Evolutionary conservation across 129 eudicot species (phyloP), one percentile per base, ranked within the genome.

Genomic region (Chrysanthemum lavandulifolium): DNA sequence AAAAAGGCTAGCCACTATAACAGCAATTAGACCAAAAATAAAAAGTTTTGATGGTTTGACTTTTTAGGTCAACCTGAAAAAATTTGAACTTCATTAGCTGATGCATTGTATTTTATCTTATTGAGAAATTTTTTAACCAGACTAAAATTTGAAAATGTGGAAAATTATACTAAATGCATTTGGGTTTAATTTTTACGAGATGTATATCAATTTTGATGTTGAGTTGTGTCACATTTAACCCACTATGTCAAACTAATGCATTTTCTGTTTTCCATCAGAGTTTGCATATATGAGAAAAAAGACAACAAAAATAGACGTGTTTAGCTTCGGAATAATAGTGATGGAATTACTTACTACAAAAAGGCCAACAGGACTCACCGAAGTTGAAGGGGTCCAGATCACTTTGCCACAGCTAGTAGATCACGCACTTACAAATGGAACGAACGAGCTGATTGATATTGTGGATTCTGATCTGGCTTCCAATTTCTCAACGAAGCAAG

Each of bases 301-400:
- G 29, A 90, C 96, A n/a, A 86, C 96, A n/a, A 94, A 94, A 71
- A 97, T 94, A 3, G 97, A 94, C 6, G 89, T 90, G 19, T 94
- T 81, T 82, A 90, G 97, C 89, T 94, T 88, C n/a, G 97, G 99
- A 23, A 69, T 94, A 27, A 67, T 90, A 68, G 73, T 88, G 69
- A 94, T 94, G 93, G 98, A 94, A 81, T 25, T 94, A 5, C 61
- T 93, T 13, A 87, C 98, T 5, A 81, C 76, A 70, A 80, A 75
- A 23, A 23, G 97, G 76, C 99, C 99, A 45, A 94, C 98, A 18
- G 84, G 86, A 57, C 81, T 84, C 13, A 65, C 76, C 13, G 82
- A 73, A 67, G 85, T 84, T 11, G 88, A 84, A 12, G 92, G 90
- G 55, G 47, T 58, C 65, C 88, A 96, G 1, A 78, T 85, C 43